Evolutionary conservation across 2,329 filamentous ascomycete species (phyloP).

Genomic region (Colletotrichum zoysiae): DNA sequence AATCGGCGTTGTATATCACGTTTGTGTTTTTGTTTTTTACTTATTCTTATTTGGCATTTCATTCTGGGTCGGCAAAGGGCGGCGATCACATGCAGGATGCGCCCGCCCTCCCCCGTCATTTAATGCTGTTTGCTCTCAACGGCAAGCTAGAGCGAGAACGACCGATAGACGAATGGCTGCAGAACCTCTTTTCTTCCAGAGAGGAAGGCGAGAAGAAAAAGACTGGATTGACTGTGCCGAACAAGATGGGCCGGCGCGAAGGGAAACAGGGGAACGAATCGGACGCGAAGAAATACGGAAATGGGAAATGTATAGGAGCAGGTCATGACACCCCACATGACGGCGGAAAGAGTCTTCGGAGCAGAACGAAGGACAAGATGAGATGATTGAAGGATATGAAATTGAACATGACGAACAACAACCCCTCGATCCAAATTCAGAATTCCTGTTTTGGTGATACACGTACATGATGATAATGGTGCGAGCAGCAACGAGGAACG

Average conservation of each 20-base stretch:
- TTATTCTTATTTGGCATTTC: slow-evolving; percentile 29
- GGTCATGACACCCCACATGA: slow-evolving; percentile 25
- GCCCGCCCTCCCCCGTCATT: slow-evolving; percentile 25
- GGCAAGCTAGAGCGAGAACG: slow-evolving; percentile 18
- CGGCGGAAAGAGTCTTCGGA: slow-evolving; percentile 1
- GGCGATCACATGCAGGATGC: not conserved
- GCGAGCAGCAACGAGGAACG: not conserved
- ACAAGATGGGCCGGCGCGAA: not conserved
- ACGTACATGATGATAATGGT: not conserved
- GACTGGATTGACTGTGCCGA: not conserved
- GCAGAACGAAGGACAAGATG: slow-evolving; percentile 14
- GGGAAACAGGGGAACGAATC: slow-evolving; percentile 16
- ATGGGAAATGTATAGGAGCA: slow-evolving; percentile 35
- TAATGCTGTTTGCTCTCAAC: slow-evolving; percentile 37
- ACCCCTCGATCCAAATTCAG: not conserved
- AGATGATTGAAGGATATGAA: slow-evolving; percentile 37
- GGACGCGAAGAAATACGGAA: slow-evolving; percentile 18
- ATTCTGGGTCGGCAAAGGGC: slow-evolving; percentile 32
- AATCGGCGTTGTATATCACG: slow-evolving; percentile 34
- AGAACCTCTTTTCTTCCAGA: not conserved
- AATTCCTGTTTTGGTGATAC: not conserved
- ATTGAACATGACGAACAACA: slow-evolving; percentile 30
- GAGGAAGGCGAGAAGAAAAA: not conserved
- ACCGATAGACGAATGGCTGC: slow-evolving; percentile 25
- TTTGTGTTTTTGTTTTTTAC: slow-evolving; percentile 28